Evolutionary conservation across 2,329 filamentous ascomycete genomes (phyloP).

Genomic region (Calonectria hawksworthii): DNA sequence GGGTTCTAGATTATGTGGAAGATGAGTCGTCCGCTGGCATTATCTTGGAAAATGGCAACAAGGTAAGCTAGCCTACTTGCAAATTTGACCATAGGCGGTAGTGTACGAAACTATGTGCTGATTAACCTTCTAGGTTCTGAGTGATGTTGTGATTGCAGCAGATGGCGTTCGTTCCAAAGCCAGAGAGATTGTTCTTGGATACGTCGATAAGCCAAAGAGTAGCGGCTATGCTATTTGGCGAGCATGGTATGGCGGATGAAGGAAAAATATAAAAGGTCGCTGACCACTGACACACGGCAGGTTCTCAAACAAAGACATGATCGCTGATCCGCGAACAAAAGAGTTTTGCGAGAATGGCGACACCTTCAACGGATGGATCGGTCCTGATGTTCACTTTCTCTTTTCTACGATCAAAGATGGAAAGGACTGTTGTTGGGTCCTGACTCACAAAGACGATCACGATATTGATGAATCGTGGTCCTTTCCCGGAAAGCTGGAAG

Average conservation of each 20-base stretch:
- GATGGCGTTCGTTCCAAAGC: constrained; percentile 65
- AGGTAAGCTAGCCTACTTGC: neutral
- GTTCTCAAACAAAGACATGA: constrained; percentile 61
- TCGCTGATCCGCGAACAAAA: constrained; percentile 64
- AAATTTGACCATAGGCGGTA: neutral
- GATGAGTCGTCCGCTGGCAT: constrained; percentile 42
- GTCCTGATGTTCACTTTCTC: constrained; percentile 69
- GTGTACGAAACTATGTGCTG: neutral
- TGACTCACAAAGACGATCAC: constrained; percentile 65
- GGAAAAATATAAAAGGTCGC: no score
- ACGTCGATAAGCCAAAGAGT: constrained; percentile 27
- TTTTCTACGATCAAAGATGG: constrained; percentile 66
- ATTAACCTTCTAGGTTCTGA: constrained; percentile 47
- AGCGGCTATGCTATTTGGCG: constrained; percentile 67
- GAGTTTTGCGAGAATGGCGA: constrained; percentile 70
- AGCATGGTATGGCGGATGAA: constrained; percentile 60
- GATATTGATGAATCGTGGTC: constrained; percentile 69
- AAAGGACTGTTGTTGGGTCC: constrained; percentile 66
- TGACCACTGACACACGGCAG: neutral
- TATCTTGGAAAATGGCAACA: constrained; percentile 8
- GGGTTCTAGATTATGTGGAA: constrained; percentile 68
- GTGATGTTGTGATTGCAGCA: constrained; percentile 66
- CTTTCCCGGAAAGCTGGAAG: constrained; percentile 65
- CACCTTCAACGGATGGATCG: constrained; percentile 72
- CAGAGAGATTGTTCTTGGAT: constrained; percentile 24